phyloP scores from a whole-genome alignment of 176 grass and related monocot genomes.

The Triticum turgidum region DNA sequence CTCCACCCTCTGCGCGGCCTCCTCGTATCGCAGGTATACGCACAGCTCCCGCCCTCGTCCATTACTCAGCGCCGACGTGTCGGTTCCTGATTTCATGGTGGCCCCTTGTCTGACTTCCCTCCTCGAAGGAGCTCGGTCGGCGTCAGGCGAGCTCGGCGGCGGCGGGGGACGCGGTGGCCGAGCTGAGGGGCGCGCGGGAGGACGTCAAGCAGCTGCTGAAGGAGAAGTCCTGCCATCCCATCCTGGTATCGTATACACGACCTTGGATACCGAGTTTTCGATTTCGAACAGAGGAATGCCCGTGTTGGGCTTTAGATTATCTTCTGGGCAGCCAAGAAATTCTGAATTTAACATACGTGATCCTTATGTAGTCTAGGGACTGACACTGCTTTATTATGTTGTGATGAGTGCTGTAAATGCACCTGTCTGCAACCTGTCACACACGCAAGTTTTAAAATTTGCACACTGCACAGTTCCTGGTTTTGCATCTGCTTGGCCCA shows the following conservation, averaged over 20 bases:
- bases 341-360: slow-evolving; percentile 3
- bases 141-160: slow-evolving; percentile 23
- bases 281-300: not conserved
- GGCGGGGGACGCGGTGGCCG: slow-evolving; percentile 15
- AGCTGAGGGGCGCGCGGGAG: slow-evolving; percentile 56
- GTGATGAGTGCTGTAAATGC: not conserved
- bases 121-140: slow-evolving; percentile 31
- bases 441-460: not conserved
- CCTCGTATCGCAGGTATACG: slow-evolving; percentile 30
- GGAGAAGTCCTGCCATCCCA: slow-evolving; percentile 68
- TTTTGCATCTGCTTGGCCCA: not conserved
- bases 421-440: not conserved
- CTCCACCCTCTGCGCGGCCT: slow-evolving; percentile 24
- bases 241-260: slow-evolving; percentile 49
- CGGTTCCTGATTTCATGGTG: slow-evolving; percentile 2
- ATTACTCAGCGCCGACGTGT: not conserved
- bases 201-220: slow-evolving; percentile 77
- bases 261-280: not conserved
- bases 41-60: not conserved
- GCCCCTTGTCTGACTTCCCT: not conserved
- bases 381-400: not conserved
- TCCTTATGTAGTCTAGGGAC: not conserved
- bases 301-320: not conserved
- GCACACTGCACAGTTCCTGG: not conserved
- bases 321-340: not conserved